phyloP scores from a whole-genome alignment of 176 grass and related monocot species.

The Bolboschoenus planiculmis region DNA sequence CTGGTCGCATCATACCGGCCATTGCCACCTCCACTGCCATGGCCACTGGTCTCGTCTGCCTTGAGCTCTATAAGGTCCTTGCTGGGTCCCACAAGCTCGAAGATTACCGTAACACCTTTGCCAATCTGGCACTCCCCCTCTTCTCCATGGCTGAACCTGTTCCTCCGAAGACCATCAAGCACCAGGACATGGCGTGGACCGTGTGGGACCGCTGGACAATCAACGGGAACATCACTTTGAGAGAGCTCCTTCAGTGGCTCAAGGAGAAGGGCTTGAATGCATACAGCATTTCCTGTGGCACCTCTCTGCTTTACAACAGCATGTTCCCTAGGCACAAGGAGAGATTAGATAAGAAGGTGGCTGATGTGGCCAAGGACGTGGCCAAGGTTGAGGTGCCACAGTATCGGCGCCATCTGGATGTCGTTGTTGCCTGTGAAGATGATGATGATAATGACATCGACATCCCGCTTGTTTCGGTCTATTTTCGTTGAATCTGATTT shows the following conservation, averaged over 20 bases:
- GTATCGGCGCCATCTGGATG: conserved; percentile 51
- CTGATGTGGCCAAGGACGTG: conserved; percentile 46
- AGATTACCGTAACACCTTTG: conserved; percentile 74
- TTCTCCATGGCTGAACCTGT: conserved; percentile 68
- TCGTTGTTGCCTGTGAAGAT: conserved; percentile 57
- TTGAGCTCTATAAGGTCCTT: conserved; percentile 89
- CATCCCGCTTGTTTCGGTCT: conserved; percentile 50
- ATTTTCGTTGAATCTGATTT: conserved; percentile 35
- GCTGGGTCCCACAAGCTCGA: conserved; percentile 50
- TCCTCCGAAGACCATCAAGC: conserved; percentile 61
- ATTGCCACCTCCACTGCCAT: conserved; percentile 72
- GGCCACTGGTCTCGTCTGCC: conserved; percentile 77
- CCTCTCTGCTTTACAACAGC: conserved; percentile 55
- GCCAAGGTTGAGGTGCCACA: conserved; percentile 47
- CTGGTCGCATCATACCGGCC: conserved; percentile 67
- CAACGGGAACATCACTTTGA: conserved; percentile 46
- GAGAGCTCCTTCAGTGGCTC: conserved; percentile 52
- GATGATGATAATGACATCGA: conserved; percentile 55
- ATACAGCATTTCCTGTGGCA: conserved; percentile 58
- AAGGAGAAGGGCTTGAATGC: conserved; percentile 47
- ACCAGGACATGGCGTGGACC: conserved; percentile 58
- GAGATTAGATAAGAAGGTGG: conserved; percentile 42
- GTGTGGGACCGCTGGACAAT: conserved; percentile 66
- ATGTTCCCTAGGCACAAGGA: conserved; percentile 55
- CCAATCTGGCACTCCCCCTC: conserved; percentile 57